These are phyloP conservation scores for Suhomyces maxii DNA, from an alignment of 1,139 yeast genomes.

Conservation along the genomic window DNA sequence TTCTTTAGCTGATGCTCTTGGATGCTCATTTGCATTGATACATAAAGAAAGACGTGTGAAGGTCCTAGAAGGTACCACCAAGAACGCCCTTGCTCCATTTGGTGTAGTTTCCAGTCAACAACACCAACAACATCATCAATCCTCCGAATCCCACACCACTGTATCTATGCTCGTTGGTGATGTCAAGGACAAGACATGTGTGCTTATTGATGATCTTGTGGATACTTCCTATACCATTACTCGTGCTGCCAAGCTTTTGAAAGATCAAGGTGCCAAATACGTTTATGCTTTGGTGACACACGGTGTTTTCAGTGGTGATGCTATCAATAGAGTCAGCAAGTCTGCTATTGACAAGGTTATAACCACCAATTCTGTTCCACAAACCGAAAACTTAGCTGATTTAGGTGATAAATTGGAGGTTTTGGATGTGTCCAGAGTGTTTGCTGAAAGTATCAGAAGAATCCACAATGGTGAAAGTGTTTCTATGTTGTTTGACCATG, in stretches of 20 bases:
- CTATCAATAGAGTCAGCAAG: constrained; percentile 66
- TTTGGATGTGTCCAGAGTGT: constrained; percentile 80
- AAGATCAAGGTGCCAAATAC: constrained; percentile 87
- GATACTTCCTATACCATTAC: constrained; percentile 93
- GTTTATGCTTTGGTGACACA: constrained; percentile 91
- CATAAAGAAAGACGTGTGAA: constrained; percentile 86
- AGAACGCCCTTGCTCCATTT: constrained; percentile 19
- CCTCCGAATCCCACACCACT: constrained; percentile 9
- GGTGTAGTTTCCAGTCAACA: constrained; percentile 7
- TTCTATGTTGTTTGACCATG: constrained; percentile 88
- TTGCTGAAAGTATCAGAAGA: constrained; percentile 93
- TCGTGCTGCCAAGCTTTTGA: constrained; percentile 85
- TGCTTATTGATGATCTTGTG: constrained; percentile 86
- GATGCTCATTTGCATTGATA: constrained; percentile 88
- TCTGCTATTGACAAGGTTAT: constrained; percentile 81
- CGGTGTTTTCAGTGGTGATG: constrained; percentile 92
- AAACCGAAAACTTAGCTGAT: constrained; percentile 54
- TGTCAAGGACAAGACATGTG: constrained; percentile 79
- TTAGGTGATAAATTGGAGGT: constrained; percentile 71
- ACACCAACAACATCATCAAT: constrained; percentile 1
- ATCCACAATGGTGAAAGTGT: constrained; percentile 97
- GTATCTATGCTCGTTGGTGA: constrained; percentile 90
- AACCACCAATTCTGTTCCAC: constrained; percentile 94
- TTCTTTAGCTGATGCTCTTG: constrained; percentile 85
- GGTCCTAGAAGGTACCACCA: constrained; percentile 10